These are phyloP conservation scores for Apiospora hydei DNA, from an alignment of 2,329 filamentous ascomycete genomes.

Conservation along the genomic window DNA sequence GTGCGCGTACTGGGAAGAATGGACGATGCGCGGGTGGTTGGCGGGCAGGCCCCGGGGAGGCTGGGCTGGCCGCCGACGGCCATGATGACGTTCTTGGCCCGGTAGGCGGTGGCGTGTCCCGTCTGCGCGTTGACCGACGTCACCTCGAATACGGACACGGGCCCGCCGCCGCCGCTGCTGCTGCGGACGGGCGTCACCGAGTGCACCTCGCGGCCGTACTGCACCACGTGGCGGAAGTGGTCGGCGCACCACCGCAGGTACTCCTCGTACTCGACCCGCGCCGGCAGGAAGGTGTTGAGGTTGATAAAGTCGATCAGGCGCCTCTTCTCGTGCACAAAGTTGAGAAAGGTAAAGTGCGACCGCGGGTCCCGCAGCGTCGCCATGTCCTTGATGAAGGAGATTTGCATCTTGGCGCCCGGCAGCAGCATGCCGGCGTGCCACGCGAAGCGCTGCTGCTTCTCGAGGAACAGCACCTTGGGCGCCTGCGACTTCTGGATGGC, in stretches of 20 bases:
- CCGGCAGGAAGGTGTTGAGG: constrained; percentile 85
- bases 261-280: constrained; percentile 89
- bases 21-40: constrained; percentile 77
- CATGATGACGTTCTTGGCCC: constrained; percentile 70
- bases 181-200: constrained; percentile 69
- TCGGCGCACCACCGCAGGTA: constrained; percentile 93
- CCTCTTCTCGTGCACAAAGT: constrained; percentile 84
- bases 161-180: constrained; percentile 43
- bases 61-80: constrained; percentile 69
- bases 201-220: constrained; percentile 80
- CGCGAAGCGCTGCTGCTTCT: constrained; percentile 82
- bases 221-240: constrained; percentile 76
- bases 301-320: constrained; percentile 93
- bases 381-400: constrained; percentile 96
- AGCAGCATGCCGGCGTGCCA: constrained; percentile 98
- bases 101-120: constrained; percentile 59
- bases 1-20: constrained; percentile 86
- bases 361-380: constrained; percentile 87
- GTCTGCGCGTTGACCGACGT: constrained; percentile 68
- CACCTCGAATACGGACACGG: constrained; percentile 72
- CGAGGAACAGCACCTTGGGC: constrained; percentile 85
- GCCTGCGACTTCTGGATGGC: constrained; percentile 46
- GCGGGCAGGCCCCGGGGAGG: constrained; percentile 75
- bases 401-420: constrained; percentile 94
- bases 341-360: constrained; percentile 93